These are phyloP conservation scores for Cerrena zonata DNA, from an alignment of 1,284 basidiomycete genomes.

Conservation along the genomic window DNA sequence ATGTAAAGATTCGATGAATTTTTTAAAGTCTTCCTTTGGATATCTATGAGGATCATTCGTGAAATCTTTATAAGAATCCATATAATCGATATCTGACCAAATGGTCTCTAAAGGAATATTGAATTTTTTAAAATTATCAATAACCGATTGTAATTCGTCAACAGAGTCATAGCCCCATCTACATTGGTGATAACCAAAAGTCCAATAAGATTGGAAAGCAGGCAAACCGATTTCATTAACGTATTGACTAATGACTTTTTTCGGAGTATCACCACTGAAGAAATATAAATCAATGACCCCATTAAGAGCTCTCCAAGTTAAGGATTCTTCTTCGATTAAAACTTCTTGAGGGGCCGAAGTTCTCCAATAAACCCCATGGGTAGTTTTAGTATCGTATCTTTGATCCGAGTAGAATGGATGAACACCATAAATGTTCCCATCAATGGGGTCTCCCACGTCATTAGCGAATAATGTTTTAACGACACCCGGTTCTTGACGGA, in stretches of 20 bases:
- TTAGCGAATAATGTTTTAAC: too few relatives aligned
- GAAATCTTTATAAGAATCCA: conserved; percentile 62
- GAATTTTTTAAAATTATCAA: conserved; percentile 54
- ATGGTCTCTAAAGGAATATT: conserved; percentile 67
- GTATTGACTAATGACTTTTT: conserved; percentile 64
- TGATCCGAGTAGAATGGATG: conserved; percentile 68
- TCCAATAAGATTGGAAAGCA: conserved; percentile 63
- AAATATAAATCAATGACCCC: conserved; percentile 59
- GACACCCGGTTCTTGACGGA: too few relatives aligned
- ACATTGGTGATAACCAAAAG: conserved; percentile 68
- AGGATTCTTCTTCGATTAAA: conserved; percentile 59
- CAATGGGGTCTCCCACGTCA: conserved; percentile 55
- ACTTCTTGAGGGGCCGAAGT: conserved; percentile 43
- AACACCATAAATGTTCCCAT: conserved; percentile 66
- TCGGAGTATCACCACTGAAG: conserved; percentile 58
- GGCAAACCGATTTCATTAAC: conserved; percentile 55
- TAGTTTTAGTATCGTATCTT: conserved; percentile 44
- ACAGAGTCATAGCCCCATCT: conserved; percentile 36
- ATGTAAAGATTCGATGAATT: conserved; percentile 45
- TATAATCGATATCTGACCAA: conserved; percentile 77
- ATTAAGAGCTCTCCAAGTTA: conserved; percentile 62
- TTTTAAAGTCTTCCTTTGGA: conserved; percentile 51
- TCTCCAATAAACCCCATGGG: conserved; percentile 53
- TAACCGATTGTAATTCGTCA: conserved; percentile 40
- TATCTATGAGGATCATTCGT: conserved; percentile 63